A percentile compares a stretch with the other conserved stretches of the same genome.
Evolutionary conservation across 2,329 filamentous ascomycete species (phyloP).

Genomic region (Penicillium brevicompactum): DNA sequence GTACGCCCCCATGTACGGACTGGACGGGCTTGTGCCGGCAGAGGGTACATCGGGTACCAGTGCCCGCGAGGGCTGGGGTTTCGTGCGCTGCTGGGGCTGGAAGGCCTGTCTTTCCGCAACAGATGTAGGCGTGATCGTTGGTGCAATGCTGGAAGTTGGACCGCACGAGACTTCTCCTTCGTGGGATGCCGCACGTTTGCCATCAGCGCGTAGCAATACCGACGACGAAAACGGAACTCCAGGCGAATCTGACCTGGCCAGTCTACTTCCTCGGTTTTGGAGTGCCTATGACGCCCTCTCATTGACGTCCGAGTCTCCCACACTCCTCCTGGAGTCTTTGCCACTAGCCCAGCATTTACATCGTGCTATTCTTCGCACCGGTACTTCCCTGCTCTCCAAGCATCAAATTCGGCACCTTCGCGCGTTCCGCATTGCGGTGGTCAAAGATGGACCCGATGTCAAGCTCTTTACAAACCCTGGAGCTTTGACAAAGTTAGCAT

Average conservation of each 20-base stretch:
- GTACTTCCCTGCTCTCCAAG: slow-evolving; percentile 88
- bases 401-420: slow-evolving; percentile 89
- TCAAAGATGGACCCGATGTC: slow-evolving; percentile 92
- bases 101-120: slow-evolving; percentile 89
- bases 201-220: slow-evolving; percentile 20
- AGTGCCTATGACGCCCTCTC: slow-evolving; percentile 61
- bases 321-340: slow-evolving; percentile 70
- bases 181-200: slow-evolving; percentile 37
- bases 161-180: slow-evolving; percentile 35
- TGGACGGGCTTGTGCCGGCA: slow-evolving; percentile 88
- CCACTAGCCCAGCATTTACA: slow-evolving; percentile 86
- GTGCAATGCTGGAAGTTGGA: slow-evolving; percentile 90
- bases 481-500: slow-evolving; percentile 86
- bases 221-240: slow-evolving; percentile 18
- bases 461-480: slow-evolving; percentile 90
- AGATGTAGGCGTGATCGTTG: slow-evolving; percentile 90
- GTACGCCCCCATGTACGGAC: slow-evolving; percentile 88
- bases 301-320: slow-evolving; percentile 47
- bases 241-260: slow-evolving; percentile 31
- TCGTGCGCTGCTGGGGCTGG: slow-evolving; percentile 97
- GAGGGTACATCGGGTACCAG: slow-evolving; percentile 70
- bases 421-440: slow-evolving; percentile 91
- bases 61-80: slow-evolving; percentile 91
- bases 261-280: slow-evolving; percentile 55
- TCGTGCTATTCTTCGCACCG: slow-evolving; percentile 88